A percentile compares a stretch with the other conserved stretches of the same genome.
phyloP scores from a whole-genome alignment of 1,284 basidiomycete species.

The Ceratobasidium sp. region DNA sequence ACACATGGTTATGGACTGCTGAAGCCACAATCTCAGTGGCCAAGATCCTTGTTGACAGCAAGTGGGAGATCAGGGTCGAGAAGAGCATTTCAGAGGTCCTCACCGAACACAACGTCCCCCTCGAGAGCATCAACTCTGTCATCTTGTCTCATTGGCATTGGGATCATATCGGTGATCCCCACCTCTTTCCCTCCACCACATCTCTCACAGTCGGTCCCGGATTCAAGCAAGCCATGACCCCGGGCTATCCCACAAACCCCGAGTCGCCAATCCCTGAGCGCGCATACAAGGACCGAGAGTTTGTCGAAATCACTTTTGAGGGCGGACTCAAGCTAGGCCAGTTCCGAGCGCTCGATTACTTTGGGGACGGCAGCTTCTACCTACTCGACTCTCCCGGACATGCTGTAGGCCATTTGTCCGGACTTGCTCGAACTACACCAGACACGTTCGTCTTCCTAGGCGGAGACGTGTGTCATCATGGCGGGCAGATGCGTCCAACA shows the following conservation, averaged over 20 bases:
- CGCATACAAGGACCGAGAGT: conserved; percentile 12
- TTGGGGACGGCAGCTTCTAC: conserved; percentile 44
- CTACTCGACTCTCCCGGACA: conserved; percentile 45
- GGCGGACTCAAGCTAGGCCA: background rate
- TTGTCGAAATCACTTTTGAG: conserved; percentile 11
- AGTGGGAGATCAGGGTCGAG: background rate
- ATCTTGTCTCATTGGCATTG: conserved; percentile 36
- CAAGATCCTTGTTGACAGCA: background rate
- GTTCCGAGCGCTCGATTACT: conserved; percentile 44
- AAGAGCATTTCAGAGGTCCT: conserved; percentile 9
- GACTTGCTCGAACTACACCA: conserved; percentile 42
- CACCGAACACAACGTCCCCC: background rate
- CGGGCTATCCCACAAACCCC: conserved; percentile 5
- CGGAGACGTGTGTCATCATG: conserved; percentile 8
- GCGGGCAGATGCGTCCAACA: conserved; percentile 10
- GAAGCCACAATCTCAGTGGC: background rate
- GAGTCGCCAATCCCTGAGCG: background rate
- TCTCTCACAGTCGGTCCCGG: conserved; percentile 8
- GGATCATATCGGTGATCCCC: conserved; percentile 30
- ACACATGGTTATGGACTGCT: background rate
- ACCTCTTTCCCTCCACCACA: background rate
- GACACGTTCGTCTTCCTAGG: conserved; percentile 1
- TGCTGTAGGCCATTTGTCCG: conserved; percentile 44
- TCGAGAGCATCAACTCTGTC: background rate
- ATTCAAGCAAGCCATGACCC: background rate